Percentiles rank a stretch among this genome's conserved stretches.
Conservation (phyloP, 169 alveolate species). For the Eimeria tenella region DNA sequence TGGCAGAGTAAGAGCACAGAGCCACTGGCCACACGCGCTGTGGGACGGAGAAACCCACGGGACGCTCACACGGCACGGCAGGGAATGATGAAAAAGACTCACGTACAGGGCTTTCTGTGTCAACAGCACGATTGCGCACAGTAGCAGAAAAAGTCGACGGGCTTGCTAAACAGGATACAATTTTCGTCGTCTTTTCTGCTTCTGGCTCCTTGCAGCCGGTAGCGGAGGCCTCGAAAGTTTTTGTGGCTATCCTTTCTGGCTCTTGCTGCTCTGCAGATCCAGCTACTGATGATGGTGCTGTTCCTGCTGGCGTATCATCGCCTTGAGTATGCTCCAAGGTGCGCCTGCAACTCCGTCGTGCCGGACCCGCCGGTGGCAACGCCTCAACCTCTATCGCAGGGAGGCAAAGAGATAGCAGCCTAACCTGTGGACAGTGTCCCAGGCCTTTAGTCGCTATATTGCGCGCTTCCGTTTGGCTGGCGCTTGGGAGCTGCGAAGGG, state of each 20-base stretch:
- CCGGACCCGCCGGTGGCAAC: not conserved
- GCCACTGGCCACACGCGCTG: constrained; percentile 69
- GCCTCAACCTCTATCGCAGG: constrained; percentile 6
- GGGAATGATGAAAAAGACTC: not conserved
- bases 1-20: constrained; percentile 4
- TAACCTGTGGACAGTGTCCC: constrained; percentile 15
- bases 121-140: too few species aligned
- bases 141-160: too few species aligned
- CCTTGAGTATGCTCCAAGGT: too few species aligned
- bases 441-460: not conserved
- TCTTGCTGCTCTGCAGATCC: not conserved
- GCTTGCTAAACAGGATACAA: too few species aligned
- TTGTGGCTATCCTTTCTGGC: not conserved
- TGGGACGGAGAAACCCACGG: not conserved
- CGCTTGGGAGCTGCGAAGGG: too few species aligned
- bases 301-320: not conserved
- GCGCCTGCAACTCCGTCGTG: too few species aligned
- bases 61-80: not conserved
- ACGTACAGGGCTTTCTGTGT: too few species aligned
- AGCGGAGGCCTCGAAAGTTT: too few species aligned
- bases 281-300: constrained; percentile 4
- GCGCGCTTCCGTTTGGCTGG: not conserved
- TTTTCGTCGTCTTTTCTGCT: too few species aligned
- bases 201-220: too few species aligned
- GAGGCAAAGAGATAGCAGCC: constrained; percentile 61